phyloP scores from a whole-genome alignment of 805 yeast species.

The Pichia nanzhaoensis region DNA sequence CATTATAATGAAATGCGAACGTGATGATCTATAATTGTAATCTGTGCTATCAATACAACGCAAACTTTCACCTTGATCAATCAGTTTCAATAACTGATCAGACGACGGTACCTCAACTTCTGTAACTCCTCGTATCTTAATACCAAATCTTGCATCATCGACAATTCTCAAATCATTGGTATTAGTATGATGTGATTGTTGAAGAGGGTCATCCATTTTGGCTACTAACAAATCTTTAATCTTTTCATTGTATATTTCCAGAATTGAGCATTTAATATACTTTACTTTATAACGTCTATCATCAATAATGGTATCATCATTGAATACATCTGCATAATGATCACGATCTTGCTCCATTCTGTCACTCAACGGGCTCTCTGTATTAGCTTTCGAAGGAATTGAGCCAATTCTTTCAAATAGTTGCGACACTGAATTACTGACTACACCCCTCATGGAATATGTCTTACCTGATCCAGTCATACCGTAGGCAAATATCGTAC shows the following conservation, averaged over 20 bases:
- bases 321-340: slow-evolving; percentile 17
- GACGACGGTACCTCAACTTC: slow-evolving; percentile 52
- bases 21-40: slow-evolving; percentile 76
- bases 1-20: slow-evolving; percentile 87
- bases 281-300: slow-evolving; percentile 11
- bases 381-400: neutral
- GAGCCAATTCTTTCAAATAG: slow-evolving; percentile 41
- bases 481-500: slow-evolving; percentile 89
- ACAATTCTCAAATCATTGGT: slow-evolving; percentile 61
- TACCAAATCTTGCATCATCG: slow-evolving; percentile 69
- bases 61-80: slow-evolving; percentile 63
- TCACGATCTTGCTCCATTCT: slow-evolving; percentile 8
- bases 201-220: slow-evolving; percentile 8
- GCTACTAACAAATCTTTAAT: slow-evolving; percentile 66
- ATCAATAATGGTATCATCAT: slow-evolving; percentile 15
- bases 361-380: slow-evolving; percentile 4
- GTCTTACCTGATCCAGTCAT: slow-evolving; percentile 95
- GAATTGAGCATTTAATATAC: slow-evolving; percentile 59
- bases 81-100: slow-evolving; percentile 52
- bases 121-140: slow-evolving; percentile 66
- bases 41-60: slow-evolving; percentile 86
- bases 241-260: slow-evolving; percentile 84
- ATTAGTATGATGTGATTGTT: neutral
- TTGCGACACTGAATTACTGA: slow-evolving; percentile 57
- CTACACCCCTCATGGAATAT: slow-evolving; percentile 78